Evolutionary conservation across 371 early-diverging fungal species (phyloP).

Genomic region (Mucor mucedo): DNA sequence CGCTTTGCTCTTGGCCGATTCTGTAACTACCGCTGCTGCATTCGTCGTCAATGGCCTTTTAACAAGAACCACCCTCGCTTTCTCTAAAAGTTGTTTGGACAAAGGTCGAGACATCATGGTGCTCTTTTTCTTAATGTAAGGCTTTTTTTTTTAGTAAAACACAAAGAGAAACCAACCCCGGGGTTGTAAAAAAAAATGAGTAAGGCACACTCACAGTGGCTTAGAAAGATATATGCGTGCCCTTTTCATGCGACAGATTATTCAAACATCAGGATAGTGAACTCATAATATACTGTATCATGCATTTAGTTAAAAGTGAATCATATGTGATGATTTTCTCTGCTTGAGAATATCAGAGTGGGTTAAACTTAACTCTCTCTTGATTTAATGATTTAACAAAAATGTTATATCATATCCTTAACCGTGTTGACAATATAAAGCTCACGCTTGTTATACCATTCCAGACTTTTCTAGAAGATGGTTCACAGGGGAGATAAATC

Average conservation of each 20-base stretch:
- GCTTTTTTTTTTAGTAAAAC: neutral
- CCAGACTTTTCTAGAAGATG: too few relatives aligned
- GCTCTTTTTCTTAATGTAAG: neutral
- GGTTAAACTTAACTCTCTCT: too few relatives aligned
- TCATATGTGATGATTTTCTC: too few relatives aligned
- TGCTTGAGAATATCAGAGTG: too few relatives aligned
- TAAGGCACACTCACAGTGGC: neutral
- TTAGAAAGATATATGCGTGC: neutral
- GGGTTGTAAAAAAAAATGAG: neutral
- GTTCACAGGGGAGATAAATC: too few relatives aligned
- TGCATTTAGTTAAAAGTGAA: too few relatives aligned
- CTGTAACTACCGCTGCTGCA: slow-evolving; percentile 4
- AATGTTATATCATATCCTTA: too few relatives aligned
- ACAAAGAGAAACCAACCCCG: neutral
- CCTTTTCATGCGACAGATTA: neutral
- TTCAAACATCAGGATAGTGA: too few relatives aligned
- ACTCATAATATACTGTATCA: too few relatives aligned
- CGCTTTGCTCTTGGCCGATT: slow-evolving; percentile 14
- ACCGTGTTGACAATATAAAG: too few relatives aligned
- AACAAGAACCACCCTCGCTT: neutral
- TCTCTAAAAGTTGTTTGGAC: neutral
- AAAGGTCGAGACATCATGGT: neutral
- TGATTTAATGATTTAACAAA: too few relatives aligned
- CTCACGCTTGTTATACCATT: too few relatives aligned
- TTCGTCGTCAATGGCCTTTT: neutral